Evolutionary conservation across 2,329 filamentous ascomycete species (phyloP), one percentile per base, ranked within the genome.

Genomic region (Arthrobotrys sinensis): DNA sequence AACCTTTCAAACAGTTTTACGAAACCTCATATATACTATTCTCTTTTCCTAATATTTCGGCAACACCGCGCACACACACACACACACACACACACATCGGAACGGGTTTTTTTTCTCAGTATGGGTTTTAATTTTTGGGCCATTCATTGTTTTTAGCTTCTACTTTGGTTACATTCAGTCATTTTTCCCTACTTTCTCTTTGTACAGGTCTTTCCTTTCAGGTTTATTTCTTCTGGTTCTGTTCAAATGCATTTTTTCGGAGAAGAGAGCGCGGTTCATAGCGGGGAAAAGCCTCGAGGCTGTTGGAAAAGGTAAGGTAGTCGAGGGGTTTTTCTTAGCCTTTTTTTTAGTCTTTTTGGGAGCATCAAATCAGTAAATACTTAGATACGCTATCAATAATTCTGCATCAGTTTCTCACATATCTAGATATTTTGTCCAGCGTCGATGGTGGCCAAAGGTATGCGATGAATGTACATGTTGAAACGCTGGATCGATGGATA

Each of bases 51-150:
- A 21, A 60, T 60, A 60, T 60, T 60, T 60, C 36, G 55, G 36
- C n/a, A 3, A 12, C 55, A 60, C 34, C 53, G n/a, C n/a, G 24
- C 24, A 28, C 24, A 28, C 24, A 28, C 24, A 28, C 24, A 28
- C 24, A n/a, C n/a, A n/a, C n/a, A n/a, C n/a, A n/a, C n/a, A n/a
- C 24, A 43, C 19, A 48, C 36, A 60, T 43, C 8, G 4, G 32
- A 38, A 19, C 32, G 50, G 52, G 50, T 8, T 28, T 53, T 21
- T 38, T 57, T 21, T 43, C 24, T n/a, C 10, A 24, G 34, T 43
- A 60, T n/a, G 55, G 55, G 55, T 43, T 60, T 60, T 60, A 60
- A 60, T 60, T 60, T 60, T 21, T 43, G 36, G 55, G 55, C 43
- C 24, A 57, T 57, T 53, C 7, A 3, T 40, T 36, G 8, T 57